These are phyloP conservation scores for Dianthus caryophyllus DNA, from an alignment of 148 eudicot genomes.

Conservation along the genomic window DNA sequence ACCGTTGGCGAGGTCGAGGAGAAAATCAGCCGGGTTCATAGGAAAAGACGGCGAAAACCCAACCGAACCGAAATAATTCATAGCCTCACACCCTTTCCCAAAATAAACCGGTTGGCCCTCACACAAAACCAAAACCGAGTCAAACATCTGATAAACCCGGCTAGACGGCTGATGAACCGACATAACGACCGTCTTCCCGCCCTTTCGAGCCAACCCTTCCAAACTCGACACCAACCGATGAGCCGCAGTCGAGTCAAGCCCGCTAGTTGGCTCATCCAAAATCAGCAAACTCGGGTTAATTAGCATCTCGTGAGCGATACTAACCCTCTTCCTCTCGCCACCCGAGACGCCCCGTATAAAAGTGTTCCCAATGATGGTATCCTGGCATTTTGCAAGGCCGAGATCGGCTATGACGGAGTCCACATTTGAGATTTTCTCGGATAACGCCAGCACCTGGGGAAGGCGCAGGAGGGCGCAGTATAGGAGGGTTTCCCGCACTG, in stretches of 20 bases:
- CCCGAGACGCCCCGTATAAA: slow-evolving; percentile 79
- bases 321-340: slow-evolving; percentile 79
- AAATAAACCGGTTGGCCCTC: slow-evolving; percentile 70
- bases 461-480: slow-evolving; percentile 63
- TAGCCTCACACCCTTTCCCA: slow-evolving; percentile 61
- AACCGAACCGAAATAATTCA: slow-evolving; percentile 56
- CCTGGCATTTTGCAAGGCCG: slow-evolving; percentile 52
- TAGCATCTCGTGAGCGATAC: slow-evolving; percentile 83
- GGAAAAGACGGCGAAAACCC: slow-evolving; percentile 75
- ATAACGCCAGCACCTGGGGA: slow-evolving; percentile 34
- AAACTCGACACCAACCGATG: slow-evolving; percentile 44
- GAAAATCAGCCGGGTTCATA: slow-evolving; percentile 93
- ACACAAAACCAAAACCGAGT: slow-evolving; percentile 59
- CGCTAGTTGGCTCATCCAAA: slow-evolving; percentile 86
- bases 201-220: slow-evolving; percentile 40
- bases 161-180: slow-evolving; percentile 93
- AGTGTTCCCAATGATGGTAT: slow-evolving; percentile 69
- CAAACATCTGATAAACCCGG: slow-evolving; percentile 58
- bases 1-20: slow-evolving; percentile 99
- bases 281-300: slow-evolving; percentile 75
- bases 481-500: slow-evolving; percentile 72
- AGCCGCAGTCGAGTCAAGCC: slow-evolving; percentile 82
- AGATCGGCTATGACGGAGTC: slow-evolving; percentile 56
- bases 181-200: slow-evolving; percentile 59
- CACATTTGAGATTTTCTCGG: slow-evolving; percentile 37